phyloP scores from a whole-genome alignment of 2,329 filamentous ascomycete species.

The Mollisiaceae sp. region DNA sequence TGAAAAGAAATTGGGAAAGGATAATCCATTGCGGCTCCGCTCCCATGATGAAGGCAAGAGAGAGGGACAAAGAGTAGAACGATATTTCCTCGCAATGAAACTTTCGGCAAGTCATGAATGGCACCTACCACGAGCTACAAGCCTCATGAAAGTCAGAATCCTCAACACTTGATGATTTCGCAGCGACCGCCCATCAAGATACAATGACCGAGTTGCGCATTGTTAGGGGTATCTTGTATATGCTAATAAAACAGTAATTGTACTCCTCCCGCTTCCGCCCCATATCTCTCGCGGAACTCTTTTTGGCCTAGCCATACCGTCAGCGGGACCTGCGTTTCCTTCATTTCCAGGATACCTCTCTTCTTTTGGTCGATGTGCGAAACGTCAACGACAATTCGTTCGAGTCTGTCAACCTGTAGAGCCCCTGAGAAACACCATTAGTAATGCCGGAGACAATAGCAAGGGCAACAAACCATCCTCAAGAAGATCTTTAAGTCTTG shows the following conservation, averaged over 20 bases:
- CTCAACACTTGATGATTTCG: not conserved
- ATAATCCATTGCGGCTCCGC: not conserved
- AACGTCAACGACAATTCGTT: conserved; percentile 85
- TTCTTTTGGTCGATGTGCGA: conserved; percentile 96
- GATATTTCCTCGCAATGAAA: not conserved
- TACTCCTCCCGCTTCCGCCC: conserved; percentile 58
- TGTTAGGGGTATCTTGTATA: not conserved
- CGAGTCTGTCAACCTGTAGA: conserved; percentile 71
- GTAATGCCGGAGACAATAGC: conserved; percentile 13
- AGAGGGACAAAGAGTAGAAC: not conserved
- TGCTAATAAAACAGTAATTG: conserved; percentile 63
- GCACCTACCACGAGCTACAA: not conserved
- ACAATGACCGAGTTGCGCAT: not conserved
- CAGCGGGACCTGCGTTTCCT: conserved; percentile 84
- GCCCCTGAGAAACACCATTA: conserved; percentile 55
- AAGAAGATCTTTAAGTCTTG: conserved; percentile 79
- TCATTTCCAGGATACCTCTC: conserved; percentile 92
- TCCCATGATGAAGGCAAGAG: not conserved
- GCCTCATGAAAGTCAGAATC: not conserved
- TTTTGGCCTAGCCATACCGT: conserved; percentile 73
- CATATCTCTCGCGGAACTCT: conserved; percentile 75
- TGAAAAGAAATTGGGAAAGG: not conserved
- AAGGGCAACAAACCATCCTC: conserved; percentile 68
- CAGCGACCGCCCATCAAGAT: not conserved
- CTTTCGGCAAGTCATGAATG: not conserved